Evolutionary conservation across 202 grass and related monocot genomes (phyloP).

Genomic region (Schoenoplectus tabernaemontani): DNA sequence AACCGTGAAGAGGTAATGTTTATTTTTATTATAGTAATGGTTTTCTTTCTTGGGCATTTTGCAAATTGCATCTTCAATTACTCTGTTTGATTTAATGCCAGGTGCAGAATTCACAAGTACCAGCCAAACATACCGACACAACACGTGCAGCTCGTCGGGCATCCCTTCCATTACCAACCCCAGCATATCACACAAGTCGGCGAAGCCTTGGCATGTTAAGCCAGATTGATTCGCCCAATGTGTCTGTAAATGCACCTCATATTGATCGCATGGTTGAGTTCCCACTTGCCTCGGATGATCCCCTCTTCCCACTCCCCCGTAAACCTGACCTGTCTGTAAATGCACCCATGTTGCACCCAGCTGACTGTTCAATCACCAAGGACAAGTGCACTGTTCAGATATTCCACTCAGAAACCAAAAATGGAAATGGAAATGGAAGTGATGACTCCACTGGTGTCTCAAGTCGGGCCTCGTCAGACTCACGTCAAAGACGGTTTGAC

Average conservation of each 20-base stretch:
- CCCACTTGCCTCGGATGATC: constrained; percentile 69
- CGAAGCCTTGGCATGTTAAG: constrained; percentile 39
- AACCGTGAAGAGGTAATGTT: constrained; percentile 44
- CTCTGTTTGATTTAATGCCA: constrained; percentile 13
- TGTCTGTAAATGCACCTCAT: constrained; percentile 75
- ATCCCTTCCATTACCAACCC: constrained; percentile 62
- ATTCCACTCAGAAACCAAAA: constrained; percentile 40
- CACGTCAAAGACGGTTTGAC: constrained; percentile 77
- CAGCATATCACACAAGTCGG: constrained; percentile 25
- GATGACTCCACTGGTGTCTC: constrained; percentile 49
- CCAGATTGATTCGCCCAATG: constrained; percentile 48
- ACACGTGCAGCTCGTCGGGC: constrained; percentile 36
- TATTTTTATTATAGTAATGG: not conserved
- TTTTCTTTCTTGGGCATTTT: constrained; percentile 10
- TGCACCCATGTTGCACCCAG: constrained; percentile 37
- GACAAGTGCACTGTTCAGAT: constrained; percentile 83
- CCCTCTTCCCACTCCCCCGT: constrained; percentile 35
- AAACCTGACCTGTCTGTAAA: constrained; percentile 32
- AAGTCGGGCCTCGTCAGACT: constrained; percentile 72
- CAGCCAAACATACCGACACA: constrained; percentile 19
- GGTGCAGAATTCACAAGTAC: constrained; percentile 27
- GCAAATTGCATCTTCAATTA: not conserved
- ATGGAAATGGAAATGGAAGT: constrained; percentile 49
- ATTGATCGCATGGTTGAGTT: constrained; percentile 91
- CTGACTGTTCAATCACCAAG: constrained; percentile 78